Evolutionary conservation across 306 rosid species (phyloP).

Genomic region (Citrullus amarus): DNA sequence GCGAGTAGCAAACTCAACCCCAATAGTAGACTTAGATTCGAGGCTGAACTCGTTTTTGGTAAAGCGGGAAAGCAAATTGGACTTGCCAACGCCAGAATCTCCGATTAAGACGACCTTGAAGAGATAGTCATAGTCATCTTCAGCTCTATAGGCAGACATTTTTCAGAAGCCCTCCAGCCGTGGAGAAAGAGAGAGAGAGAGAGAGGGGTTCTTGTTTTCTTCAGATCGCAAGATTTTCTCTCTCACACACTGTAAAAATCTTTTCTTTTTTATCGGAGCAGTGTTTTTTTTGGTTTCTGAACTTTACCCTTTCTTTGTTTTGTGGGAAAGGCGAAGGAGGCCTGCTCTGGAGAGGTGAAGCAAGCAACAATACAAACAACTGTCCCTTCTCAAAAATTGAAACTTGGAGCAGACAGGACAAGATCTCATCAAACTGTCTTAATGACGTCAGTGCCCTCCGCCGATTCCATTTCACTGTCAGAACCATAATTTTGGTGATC

Average conservation of each 20-base stretch:
- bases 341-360: neutral
- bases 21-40: constrained; percentile 51
- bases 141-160: constrained; percentile 50
- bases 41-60: constrained; percentile 50
- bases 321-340: neutral
- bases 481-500: neutral
- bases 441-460: neutral
- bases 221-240: neutral
- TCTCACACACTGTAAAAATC: neutral
- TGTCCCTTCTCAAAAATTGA: neutral
- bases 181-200: neutral
- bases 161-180: neutral
- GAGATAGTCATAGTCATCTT: constrained; percentile 46
- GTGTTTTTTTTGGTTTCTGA: neutral
- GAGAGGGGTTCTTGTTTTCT: neutral
- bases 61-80: constrained; percentile 48
- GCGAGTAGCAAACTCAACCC: constrained; percentile 55
- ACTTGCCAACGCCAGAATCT: constrained; percentile 46
- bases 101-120: constrained; percentile 45
- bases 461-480: neutral
- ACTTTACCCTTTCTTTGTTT: neutral
- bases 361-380: no score
- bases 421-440: neutral
- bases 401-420: neutral
- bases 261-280: neutral